These are phyloP conservation scores for Periconia sp. DNA, from an alignment of 2,329 filamentous ascomycete genomes.

Conservation along the genomic window DNA sequence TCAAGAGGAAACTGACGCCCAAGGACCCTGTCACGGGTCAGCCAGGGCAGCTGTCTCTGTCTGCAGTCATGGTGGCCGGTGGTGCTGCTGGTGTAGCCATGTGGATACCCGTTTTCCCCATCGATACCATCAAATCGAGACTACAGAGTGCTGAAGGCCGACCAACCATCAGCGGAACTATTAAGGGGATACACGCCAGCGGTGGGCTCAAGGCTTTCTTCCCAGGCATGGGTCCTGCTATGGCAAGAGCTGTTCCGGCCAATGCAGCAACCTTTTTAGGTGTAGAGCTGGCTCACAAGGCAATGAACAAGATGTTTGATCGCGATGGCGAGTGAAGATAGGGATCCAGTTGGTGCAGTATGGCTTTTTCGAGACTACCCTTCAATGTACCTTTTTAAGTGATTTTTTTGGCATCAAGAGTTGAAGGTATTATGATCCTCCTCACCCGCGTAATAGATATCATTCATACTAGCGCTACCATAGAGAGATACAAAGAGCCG, in stretches of 20 bases:
- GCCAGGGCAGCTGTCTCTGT: slow-evolving; percentile 76
- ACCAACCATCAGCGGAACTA: slow-evolving; percentile 76
- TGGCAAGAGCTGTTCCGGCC: slow-evolving; percentile 89
- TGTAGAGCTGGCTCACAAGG: slow-evolving; percentile 80
- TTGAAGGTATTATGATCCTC: neutral
- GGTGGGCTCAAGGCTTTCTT: slow-evolving; percentile 93
- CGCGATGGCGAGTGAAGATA: slow-evolving; percentile 28
- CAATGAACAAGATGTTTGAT: slow-evolving; percentile 75
- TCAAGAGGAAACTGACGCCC: slow-evolving; percentile 85
- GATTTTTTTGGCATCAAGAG: neutral
- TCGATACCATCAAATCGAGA: slow-evolving; percentile 94
- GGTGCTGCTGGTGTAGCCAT: slow-evolving; percentile 92
- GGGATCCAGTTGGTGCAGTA: neutral
- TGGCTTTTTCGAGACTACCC: neutral
- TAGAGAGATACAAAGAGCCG: neutral
- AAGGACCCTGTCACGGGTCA: slow-evolving; percentile 71
- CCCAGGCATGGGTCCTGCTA: slow-evolving; percentile 89
- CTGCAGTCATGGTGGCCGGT: slow-evolving; percentile 82
- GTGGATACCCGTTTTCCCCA: slow-evolving; percentile 98
- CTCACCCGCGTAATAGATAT: neutral
- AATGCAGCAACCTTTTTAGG: slow-evolving; percentile 95
- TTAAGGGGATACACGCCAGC: slow-evolving; percentile 77
- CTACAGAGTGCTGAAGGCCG: slow-evolving; percentile 89
- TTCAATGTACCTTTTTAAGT: neutral
- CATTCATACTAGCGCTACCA: neutral